Evolutionary conservation across 148 eudicot species (phyloP).

Genomic region (Cornus florida): DNA sequence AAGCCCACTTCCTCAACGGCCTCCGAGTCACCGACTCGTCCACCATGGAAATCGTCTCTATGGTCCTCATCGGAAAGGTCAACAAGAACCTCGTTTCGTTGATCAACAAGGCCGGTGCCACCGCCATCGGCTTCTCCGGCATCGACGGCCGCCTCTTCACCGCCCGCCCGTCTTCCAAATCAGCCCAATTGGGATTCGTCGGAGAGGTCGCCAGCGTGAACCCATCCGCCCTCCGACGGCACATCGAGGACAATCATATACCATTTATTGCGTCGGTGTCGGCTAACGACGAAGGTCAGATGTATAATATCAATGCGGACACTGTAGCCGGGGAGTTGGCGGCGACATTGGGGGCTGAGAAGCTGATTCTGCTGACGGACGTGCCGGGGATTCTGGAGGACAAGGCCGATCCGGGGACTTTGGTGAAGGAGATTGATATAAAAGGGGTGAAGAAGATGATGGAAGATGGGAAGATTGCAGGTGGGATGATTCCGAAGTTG

Average conservation of each 20-base stretch:
- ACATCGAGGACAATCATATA: conserved; percentile 52
- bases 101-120: conserved; percentile 76
- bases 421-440: conserved; percentile 76
- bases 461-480: conserved; percentile 71
- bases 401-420: conserved; percentile 50
- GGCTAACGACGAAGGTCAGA: conserved; percentile 60
- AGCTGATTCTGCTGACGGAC: conserved; percentile 75
- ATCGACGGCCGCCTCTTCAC: conserved; percentile 71
- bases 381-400: conserved; percentile 77
- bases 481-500: conserved; percentile 92
- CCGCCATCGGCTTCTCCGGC: conserved; percentile 72
- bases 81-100: conserved; percentile 68
- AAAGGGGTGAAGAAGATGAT: conserved; percentile 72
- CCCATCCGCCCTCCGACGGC: conserved; percentile 51
- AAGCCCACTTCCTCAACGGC: conserved; percentile 68
- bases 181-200: conserved; percentile 68
- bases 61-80: conserved; percentile 82
- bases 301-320: conserved; percentile 79
- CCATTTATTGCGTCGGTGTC: conserved; percentile 87
- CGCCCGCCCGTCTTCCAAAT: conserved; percentile 59
- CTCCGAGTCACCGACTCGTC: conserved; percentile 71
- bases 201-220: conserved; percentile 75
- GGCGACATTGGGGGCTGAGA: conserved; percentile 79
- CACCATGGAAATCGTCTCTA: conserved; percentile 83
- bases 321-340: conserved; percentile 84